Base-by-base conservation (phyloP, 257 asterid genomes). In the Capsicum rhomboideum region DNA sequence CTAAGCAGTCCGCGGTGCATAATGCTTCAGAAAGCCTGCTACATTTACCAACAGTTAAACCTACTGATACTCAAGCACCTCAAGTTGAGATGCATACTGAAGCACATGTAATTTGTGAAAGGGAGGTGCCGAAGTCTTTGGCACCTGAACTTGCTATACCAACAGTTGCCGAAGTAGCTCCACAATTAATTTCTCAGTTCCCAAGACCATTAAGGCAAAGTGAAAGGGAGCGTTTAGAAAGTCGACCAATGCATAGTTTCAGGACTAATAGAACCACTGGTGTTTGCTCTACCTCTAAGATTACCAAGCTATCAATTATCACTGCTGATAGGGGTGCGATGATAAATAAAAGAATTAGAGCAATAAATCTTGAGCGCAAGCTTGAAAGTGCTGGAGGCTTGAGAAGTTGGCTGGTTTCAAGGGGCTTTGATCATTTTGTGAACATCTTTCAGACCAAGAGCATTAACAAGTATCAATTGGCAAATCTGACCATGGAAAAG, bases 351-450 rank as follows among this genome's bases (percentile, higher is more conserved):
- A 90, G 97, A 82, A 89, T 92, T 92, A 89, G 98, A 86, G 91
- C 92, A 2, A 83, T 86, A 20, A 86, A 86, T 86, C 89, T 94
- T 2, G 97, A 91, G 87, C 92, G 83, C 72, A 96, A 93, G 85
- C 90, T 96, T 10, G 86, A 87, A 85, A 87, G 85, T 85, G 99
- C 95, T 0, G 98, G 99, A 21, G 99, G 99, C 28, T 85, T 96
- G 91, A 92, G 94, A 90, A 91, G 90, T 54, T 96, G 99, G 99
- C 88, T 96, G 53, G 86, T 82, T 63, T 94, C 99, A 2, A 88
- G 93, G 18, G 99, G 98, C 84, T 97, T 96, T 26, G 68, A 88
- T 44, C 88, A 91, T 56, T 96, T 94, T 82, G 85, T 93, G 67
- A 90, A 85, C 85, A 83, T 91, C 40, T 96, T 96, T 81, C 90